Conservation (phyloP, 768 basidiomycete species). For the Rhodotorula diobovata region DNA sequence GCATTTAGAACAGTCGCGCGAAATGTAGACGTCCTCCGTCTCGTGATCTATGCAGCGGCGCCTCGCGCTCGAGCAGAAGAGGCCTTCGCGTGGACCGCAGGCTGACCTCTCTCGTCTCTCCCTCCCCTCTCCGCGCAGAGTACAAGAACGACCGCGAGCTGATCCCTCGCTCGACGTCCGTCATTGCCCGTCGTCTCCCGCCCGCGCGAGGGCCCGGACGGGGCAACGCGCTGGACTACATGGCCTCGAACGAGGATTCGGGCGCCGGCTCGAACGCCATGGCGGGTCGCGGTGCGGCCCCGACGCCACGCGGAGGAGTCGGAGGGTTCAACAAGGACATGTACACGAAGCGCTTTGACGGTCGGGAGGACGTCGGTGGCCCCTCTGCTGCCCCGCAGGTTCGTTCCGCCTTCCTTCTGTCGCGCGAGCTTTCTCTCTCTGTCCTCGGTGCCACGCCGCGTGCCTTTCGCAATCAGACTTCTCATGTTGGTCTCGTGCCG, state of each 20-base stretch:
- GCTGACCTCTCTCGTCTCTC: not conserved
- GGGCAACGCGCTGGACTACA: constrained; percentile 50
- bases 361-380: constrained; percentile 62
- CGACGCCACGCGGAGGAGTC: constrained; percentile 28
- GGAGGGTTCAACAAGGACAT: constrained; percentile 48
- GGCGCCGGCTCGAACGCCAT: constrained; percentile 9
- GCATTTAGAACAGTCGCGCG: no score
- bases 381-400: constrained; percentile 32
- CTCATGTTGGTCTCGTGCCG: not conserved
- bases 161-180: constrained; percentile 89
- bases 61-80: no score
- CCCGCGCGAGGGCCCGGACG: constrained; percentile 51
- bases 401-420: constrained; percentile 14
- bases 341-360: constrained; percentile 81
- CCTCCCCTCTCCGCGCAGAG: constrained; percentile 53
- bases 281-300: constrained; percentile 20
- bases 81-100: no score
- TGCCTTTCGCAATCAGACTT: constrained; percentile 7
- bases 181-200: constrained; percentile 86
- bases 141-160: constrained; percentile 85
- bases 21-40: no score
- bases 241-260: constrained; percentile 44
- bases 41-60: no score
- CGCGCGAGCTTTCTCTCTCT: not conserved
- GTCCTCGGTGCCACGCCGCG: not conserved